Conservation (phyloP, 2,329 filamentous ascomycete species). For the Shiraia sp. region DNA sequence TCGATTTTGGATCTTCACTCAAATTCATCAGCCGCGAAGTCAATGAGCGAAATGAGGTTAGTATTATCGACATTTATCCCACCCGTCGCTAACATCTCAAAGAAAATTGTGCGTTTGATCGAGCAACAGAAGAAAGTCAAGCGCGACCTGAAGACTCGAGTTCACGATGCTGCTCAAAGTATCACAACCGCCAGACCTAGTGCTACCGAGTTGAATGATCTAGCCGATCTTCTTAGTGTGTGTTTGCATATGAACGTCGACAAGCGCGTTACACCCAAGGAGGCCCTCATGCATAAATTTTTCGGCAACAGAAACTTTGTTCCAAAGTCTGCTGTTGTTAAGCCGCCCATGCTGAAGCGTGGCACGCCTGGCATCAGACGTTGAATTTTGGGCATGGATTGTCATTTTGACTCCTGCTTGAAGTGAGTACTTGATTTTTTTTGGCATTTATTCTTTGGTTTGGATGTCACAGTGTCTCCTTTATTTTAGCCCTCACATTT, state of each 20-base stretch:
- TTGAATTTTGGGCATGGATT: constrained; percentile 11
- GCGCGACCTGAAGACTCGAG: constrained; percentile 74
- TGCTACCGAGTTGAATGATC: constrained; percentile 76
- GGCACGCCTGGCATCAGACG: constrained; percentile 18
- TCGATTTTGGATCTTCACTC: constrained; percentile 59
- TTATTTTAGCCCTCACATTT: no score
- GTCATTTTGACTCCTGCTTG: not conserved
- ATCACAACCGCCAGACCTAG: constrained; percentile 69
- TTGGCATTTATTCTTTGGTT: not conserved
- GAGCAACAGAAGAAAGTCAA: constrained; percentile 64
- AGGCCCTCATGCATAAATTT: constrained; percentile 89
- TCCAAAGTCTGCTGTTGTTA: constrained; percentile 30
- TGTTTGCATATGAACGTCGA: constrained; percentile 90
- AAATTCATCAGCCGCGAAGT: constrained; percentile 82
- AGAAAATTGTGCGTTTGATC: constrained; percentile 71
- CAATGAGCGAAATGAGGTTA: constrained; percentile 51
- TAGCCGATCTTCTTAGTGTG: constrained; percentile 84
- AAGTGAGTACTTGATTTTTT: not conserved
- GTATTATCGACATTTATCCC: constrained; percentile 3
- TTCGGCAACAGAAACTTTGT: constrained; percentile 56
- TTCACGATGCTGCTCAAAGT: constrained; percentile 71
- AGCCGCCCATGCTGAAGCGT: constrained; percentile 30
- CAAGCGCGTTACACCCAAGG: constrained; percentile 82
- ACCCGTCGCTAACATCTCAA: constrained; percentile 15
- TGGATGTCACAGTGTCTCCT: no score